Evolutionary conservation across 768 basidiomycete species (phyloP), one percentile per base, ranked within the genome.

Genomic region (Cantharellus anzutake): DNA sequence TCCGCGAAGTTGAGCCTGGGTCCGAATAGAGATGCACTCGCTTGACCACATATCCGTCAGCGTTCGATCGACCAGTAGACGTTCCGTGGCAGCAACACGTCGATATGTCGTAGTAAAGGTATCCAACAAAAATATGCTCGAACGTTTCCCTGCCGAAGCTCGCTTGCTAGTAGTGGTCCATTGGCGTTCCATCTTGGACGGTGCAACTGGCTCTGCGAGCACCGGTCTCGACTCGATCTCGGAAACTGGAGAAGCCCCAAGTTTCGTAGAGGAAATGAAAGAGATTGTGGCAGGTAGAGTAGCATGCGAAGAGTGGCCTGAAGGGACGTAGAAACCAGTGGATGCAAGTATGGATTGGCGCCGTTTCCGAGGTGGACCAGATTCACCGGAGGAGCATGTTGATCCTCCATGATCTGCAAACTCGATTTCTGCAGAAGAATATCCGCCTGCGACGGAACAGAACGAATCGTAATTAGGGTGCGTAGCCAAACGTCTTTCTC

Each of bases 401-500:
- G 29, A 40, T 16, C 48, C 51, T 20, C 58, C 16, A 42, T 5
- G 58, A 20, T 20, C 4, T 42, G 11, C 52, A 55, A 37, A 1
- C 52, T 55, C 11, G 52, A 55, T 55, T 55, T 37, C 7, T 11
- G 52, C 29, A 11, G 11, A 48, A 1, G 44, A 11, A 0, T 1
- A 48, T 48, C 29, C 29, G 44, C 44, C 20, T 14, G 7, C 29
- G 37, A 34, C 29, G 1, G 53, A 56, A 7, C 53, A 14, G 7
- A 34, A 7, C 14, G 39, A 41, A 41, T 34, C 37, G n/a, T 59
- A 34, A 72, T 74, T 56, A 96, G 79, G 3, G 81, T 80, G 40
- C 73, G 71, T 59, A 92, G 71, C 94, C 94, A 98, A n/a, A 85
- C 73, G 37, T 80, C 78, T 72, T 90, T 93, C 71, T 98, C 94